A percentile compares a stretch with the other conserved stretches of the same genome.
phyloP scores from a whole-genome alignment of 2,329 filamentous ascomycete species.

The Xylariaceae sp. region DNA sequence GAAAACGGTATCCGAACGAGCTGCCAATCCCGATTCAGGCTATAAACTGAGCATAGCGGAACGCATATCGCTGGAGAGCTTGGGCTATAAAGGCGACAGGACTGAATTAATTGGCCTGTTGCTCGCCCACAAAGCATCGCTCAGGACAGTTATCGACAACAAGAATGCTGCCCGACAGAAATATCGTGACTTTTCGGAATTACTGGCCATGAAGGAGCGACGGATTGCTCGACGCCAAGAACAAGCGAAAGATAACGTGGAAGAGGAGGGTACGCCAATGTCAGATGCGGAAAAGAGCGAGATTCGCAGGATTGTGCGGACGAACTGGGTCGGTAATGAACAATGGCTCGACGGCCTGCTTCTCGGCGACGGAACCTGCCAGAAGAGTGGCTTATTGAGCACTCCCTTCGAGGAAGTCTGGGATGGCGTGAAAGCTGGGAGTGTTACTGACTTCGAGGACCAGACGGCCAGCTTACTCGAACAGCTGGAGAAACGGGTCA shows the following conservation, averaged over 20 bases:
- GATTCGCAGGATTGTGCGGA: constrained; percentile 56
- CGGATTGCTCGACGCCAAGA: constrained; percentile 52
- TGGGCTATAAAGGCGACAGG: constrained; percentile 51
- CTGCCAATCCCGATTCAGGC: constrained; percentile 33
- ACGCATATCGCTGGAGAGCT: constrained; percentile 53
- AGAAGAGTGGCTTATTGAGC: constrained; percentile 58
- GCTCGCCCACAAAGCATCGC: constrained; percentile 64
- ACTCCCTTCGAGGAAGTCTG: constrained; percentile 67
- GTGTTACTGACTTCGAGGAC: constrained; percentile 52
- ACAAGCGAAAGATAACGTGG: constrained; percentile 32
- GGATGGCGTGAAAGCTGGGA: constrained; percentile 57
- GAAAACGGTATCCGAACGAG: constrained; percentile 50
- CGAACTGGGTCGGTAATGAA: constrained; percentile 74
- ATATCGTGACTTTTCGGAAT: constrained; percentile 58
- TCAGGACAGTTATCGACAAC: constrained; percentile 53
- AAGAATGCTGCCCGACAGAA: constrained; percentile 55
- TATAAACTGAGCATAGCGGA: constrained; percentile 47
- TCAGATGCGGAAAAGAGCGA: constrained; percentile 41
- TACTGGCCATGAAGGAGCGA: constrained; percentile 59
- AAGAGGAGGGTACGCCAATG: constrained; percentile 30
- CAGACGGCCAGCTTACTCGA: constrained; percentile 53
- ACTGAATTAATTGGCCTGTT: constrained; percentile 59
- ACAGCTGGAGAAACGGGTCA: constrained; percentile 64
- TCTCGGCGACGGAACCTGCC: constrained; percentile 55
- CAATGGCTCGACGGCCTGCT: constrained; percentile 69